Percentiles rank a stretch among this genome's conserved stretches.
phyloP scores from a whole-genome alignment of 2,329 filamentous ascomycete species.

The Proliferodiscus dingleyae region DNA sequence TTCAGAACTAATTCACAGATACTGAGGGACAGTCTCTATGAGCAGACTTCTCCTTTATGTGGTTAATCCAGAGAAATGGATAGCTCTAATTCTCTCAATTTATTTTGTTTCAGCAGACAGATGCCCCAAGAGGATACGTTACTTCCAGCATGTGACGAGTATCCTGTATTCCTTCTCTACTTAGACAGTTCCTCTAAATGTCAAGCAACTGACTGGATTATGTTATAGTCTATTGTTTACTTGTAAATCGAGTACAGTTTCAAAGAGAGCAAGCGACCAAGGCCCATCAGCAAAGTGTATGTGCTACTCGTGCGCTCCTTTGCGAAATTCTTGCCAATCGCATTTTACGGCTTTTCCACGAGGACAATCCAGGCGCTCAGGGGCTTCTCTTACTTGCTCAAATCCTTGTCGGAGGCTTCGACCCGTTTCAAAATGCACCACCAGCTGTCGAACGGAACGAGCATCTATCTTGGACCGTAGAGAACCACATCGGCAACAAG shows the following conservation, averaged over 20 bases:
- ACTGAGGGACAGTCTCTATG: too few species aligned
- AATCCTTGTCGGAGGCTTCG: slow-evolving; percentile 76
- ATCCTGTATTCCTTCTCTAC: too few species aligned
- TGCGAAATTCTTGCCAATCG: slow-evolving; percentile 78
- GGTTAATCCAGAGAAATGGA: too few species aligned
- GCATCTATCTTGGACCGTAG: slow-evolving; percentile 36
- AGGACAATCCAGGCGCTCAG: slow-evolving; percentile 66
- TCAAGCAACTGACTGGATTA: slow-evolving; percentile 6
- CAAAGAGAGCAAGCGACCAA: slow-evolving; percentile 71
- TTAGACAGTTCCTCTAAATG: too few species aligned
- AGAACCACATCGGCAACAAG: slow-evolving; percentile 41
- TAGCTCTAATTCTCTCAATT: too few species aligned
- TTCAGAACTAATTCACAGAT: too few species aligned
- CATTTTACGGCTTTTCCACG: slow-evolving; percentile 72
- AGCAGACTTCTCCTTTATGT: too few species aligned
- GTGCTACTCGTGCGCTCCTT: slow-evolving; percentile 69
- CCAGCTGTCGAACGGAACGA: slow-evolving; percentile 53
- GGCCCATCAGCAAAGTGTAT: slow-evolving; percentile 75
- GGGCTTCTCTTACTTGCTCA: slow-evolving; percentile 72
- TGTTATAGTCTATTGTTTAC: slow-evolving; percentile 69
- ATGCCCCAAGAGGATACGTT: too few species aligned
- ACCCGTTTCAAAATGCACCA: slow-evolving; percentile 80
- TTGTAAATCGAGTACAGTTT: slow-evolving; percentile 79
- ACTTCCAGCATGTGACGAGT: too few species aligned
- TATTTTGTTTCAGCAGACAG: too few species aligned